Evolutionary conservation across 306 rosid species (phyloP), one percentile per base, ranked within the genome.

Genomic region (Lagenaria siceraria): DNA sequence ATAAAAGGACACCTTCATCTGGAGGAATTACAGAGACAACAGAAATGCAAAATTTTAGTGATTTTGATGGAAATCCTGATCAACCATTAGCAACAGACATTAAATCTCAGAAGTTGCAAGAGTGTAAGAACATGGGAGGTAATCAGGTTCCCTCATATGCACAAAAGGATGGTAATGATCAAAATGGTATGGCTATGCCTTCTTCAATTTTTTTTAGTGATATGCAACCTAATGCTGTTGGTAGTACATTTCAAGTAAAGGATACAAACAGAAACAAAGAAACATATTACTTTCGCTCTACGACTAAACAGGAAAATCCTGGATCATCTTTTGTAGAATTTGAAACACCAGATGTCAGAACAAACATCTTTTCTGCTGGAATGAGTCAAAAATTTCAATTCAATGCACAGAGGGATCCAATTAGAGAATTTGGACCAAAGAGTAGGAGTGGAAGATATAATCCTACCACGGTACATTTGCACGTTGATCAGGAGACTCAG

Each of bases 241-340:
- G 79, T 56, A 81, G 63, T 81, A 60, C 68, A 63, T 81, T 75
- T 81, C 88, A 81, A 80, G 72, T 64, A 68, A 75, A 62, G 33
- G 46, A 42, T 56, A 59, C 29, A 36, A 61, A 79, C 54, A 76
- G 79, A 76, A 80, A 66, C 72, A 49, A 53, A 53, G 83, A 38
- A 66, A 76, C 71, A 62, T 86, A 81, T 59, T 86, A 74, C 56
- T 86, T 89, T 86, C 80, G 75, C 66, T 89, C 86, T 78, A 81
- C 78, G 5, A 85, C 89, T 64, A 90, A 86, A 77, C 87, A 82
- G 52, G 88, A 82, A 55, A 46, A 55, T 76, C 52, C 78, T 15
- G 84, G 82, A 7, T 69, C 79, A 43, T 75, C 95, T 65, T 82
- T 83, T 81, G 84, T 85, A 29, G 95, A 87, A 82, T 90, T 89